Base-by-base conservation (phyloP, 2,329 filamentous ascomycete genomes). In the Paraphaeosphaeria minitans region DNA sequence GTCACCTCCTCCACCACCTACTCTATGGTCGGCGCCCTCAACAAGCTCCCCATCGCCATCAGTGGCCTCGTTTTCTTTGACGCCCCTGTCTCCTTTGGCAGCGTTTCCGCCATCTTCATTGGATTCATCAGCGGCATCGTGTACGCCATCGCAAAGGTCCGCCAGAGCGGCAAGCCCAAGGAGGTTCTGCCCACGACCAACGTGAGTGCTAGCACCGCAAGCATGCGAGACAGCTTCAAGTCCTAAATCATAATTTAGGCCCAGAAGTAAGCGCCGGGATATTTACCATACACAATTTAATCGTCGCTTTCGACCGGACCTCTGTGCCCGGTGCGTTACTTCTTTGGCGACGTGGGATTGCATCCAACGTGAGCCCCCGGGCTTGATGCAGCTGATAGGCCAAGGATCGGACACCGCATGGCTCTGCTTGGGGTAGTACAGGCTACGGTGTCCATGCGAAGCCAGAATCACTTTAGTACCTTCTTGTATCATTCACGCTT, bases 1-100 rank as follows among this genome's bases (percentile, higher is more conserved):
- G 91, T 97, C 65, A 98, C 95, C 8, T 96, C 93, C 0, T 97
- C 93, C 19, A 99, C 95, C 9, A 99, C 95, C 2, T 99, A 98
- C 83, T 96, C 92, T 31, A 98, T 99, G 94, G 95, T 98, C 57
- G 95, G 95, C 62, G 92, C 94, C 19, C 84, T 99, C 72, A 99
- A 99, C 85, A 99, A 99, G 84, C 88, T 99, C 33, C 95, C 95
- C 43, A 93, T 99, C 68, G 95, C 95, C 56, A 78, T 99, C 66
- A 94, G 90, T 64, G 95, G 95, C 29, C 85, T 99, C 42, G 80
- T 99, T 70, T 99, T 99, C 85, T 99, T 99, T 80, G 87, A 95
- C 62, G 93, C 93, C 0, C 93, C 95, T 0, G 90, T 97, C 68
- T 98, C 95, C 0, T 85, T 97, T 62, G 93, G 92, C 68, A 95